phyloP scores from a whole-genome alignment of 2,329 filamentous ascomycete genomes.

The Calonectria pteridis region DNA sequence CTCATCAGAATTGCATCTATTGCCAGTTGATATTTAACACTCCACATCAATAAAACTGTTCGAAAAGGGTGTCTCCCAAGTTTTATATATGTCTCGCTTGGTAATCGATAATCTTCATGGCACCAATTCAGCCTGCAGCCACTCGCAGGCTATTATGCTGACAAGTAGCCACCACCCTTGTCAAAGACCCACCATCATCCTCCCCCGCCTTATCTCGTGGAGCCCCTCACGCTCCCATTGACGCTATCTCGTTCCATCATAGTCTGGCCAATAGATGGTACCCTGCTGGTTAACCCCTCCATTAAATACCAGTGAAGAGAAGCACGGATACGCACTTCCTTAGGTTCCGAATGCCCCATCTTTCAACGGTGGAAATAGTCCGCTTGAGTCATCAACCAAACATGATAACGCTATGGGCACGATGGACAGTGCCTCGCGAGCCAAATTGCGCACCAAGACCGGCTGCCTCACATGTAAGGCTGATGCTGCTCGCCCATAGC shows the following conservation, averaged over 20 bases:
- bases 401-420: not conserved
- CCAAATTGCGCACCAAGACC: constrained; percentile 33
- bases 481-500: too few species aligned
- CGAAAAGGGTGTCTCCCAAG: not conserved
- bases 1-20: not conserved
- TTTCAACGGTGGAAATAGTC: not conserved
- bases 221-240: not conserved
- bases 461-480: constrained; percentile 35
- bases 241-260: constrained; percentile 1
- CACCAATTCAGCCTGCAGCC: not conserved
- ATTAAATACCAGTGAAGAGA: not conserved
- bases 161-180: not conserved
- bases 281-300: not conserved
- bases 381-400: not conserved
- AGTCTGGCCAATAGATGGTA: not conserved
- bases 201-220: constrained; percentile 12
- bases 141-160: not conserved
- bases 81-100: not conserved
- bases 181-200: not conserved
- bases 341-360: not conserved
- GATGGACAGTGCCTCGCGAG: constrained; percentile 4
- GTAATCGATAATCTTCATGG: not conserved
- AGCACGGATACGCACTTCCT: not conserved
- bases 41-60: not conserved
- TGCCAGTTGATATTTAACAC: not conserved